These are phyloP conservation scores for Coleophoma cylindrospora DNA, from an alignment of 2,329 filamentous ascomycete species.

Conservation along the genomic window DNA sequence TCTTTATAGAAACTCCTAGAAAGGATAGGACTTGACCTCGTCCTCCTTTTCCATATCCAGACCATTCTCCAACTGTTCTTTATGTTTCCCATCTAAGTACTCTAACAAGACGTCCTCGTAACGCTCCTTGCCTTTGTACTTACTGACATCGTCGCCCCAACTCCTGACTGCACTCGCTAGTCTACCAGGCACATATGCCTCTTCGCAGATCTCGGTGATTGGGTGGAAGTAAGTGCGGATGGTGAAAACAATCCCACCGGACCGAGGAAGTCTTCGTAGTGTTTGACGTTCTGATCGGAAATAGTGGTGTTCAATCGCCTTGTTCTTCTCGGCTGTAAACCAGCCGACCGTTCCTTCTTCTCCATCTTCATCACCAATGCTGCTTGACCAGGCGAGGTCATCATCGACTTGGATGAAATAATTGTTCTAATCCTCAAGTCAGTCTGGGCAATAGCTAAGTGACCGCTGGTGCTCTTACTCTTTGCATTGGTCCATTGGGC, in stretches of 20 bases:
- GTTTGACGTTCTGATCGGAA: conserved; percentile 68
- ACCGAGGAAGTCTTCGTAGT: conserved; percentile 50
- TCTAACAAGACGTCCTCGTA: conserved; percentile 71
- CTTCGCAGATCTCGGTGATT: conserved; percentile 48
- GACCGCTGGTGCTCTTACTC: conserved; percentile 18
- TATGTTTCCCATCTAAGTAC: conserved; percentile 70
- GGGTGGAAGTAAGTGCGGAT: conserved; percentile 61
- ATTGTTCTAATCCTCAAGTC: conserved; percentile 53
- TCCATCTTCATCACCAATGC: conserved; percentile 69
- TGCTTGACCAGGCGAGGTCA: conserved; percentile 67
- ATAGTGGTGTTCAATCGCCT: conserved; percentile 65
- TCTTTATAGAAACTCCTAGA: conserved; percentile 3
- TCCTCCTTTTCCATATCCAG: conserved; percentile 58
- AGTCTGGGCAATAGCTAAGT: neutral
- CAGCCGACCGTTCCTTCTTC: conserved; percentile 52
- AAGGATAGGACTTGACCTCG: conserved; percentile 58
- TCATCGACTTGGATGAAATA: conserved; percentile 90
- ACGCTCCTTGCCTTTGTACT: conserved; percentile 73
- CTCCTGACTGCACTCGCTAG: conserved; percentile 74
- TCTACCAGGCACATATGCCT: conserved; percentile 71
- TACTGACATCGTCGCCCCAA: conserved; percentile 73
- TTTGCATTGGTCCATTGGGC: conserved; percentile 56
- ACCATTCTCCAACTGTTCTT: conserved; percentile 65
- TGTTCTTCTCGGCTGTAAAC: conserved; percentile 71
- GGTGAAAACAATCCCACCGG: conserved; percentile 52